These are phyloP conservation scores for Rhodotorula sp. DNA, from an alignment of 1,284 basidiomycete species.

Conservation along the genomic window DNA sequence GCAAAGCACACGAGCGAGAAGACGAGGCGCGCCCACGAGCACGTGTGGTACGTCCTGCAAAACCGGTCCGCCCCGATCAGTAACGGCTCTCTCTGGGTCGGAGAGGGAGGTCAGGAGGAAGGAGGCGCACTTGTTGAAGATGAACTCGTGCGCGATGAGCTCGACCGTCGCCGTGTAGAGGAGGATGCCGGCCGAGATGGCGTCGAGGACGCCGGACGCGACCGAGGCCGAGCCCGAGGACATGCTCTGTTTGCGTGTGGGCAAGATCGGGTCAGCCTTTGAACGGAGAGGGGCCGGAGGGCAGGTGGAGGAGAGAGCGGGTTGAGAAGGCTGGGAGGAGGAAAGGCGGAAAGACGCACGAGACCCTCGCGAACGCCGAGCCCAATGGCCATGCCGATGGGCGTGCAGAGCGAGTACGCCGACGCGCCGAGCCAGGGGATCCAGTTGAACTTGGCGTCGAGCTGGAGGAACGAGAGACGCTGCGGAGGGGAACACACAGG, in stretches of 20 bases:
- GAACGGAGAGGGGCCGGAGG: too few relatives aligned
- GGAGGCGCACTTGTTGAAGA: constrained; percentile 62
- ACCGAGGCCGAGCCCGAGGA: constrained; percentile 66
- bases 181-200: constrained; percentile 72
- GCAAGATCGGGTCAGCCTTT: background rate
- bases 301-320: too few relatives aligned
- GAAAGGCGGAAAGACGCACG: constrained; percentile 1
- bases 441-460: constrained; percentile 63
- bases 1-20: constrained; percentile 47
- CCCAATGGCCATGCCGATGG: constrained; percentile 78
- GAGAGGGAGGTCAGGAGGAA: background rate
- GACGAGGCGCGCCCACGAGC: constrained; percentile 36
- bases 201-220: constrained; percentile 79
- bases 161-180: constrained; percentile 46
- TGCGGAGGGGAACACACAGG: background rate
- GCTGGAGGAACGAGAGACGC: constrained; percentile 66
- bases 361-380: constrained; percentile 65
- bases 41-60: constrained; percentile 19
- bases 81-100: too few relatives aligned
- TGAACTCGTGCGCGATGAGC: constrained; percentile 62
- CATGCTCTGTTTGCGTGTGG: constrained; percentile 54
- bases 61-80: too few relatives aligned
- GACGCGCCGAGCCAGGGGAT: constrained; percentile 66
- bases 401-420: constrained; percentile 79
- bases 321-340: constrained; percentile 37